Evolutionary conservation across 2,329 filamentous ascomycete species (phyloP), one percentile per base, ranked within the genome.

Genomic region (Bipolaris oryzae): DNA sequence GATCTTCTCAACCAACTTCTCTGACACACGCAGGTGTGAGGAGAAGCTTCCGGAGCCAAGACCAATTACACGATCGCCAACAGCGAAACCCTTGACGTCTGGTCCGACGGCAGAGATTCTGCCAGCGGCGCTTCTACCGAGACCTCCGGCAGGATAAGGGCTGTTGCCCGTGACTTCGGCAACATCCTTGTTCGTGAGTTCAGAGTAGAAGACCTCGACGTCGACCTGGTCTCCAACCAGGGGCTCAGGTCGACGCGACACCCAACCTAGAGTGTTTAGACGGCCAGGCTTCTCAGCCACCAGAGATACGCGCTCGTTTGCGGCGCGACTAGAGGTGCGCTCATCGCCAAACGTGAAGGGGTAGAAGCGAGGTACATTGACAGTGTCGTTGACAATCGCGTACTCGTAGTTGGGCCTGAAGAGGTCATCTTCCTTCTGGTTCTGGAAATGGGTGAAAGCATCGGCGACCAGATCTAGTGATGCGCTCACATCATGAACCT

Each of bases 341-440:
- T 50, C 47, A 7, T 33, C 11, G 9, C 25, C 33, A 23, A 50
- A 33, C 7, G 37, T 34, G 20, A 50, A 50, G n/a, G 55, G 62
- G 33, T 64, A 63, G 53, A 60, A 68, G 45, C 72, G 59, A 7
- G 60, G 52, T 33, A 74, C 55, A n/a, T 70, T 50, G n/a, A 35
- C 41, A 7, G 41, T 43, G 3, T 63, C 63, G 33, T 73, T 39
- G 9, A 49, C 5, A 13, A 73, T 18, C 1, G 54, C 61, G 57
- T 69, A 76, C 51, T 77, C 75, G 20, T 45, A 61, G n/a, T 73
- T 69, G 7, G 66, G 68, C 16, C 33, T 21, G 7, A 47, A 20
- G 16, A 20, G 9, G 2, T 44, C 53, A 20, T 54, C 52, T 2
- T 44, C 25, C 5, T 43, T 6, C 2, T 53, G 16, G 6, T 10